A percentile compares a stretch with the other conserved stretches of the same genome.
Conservation (phyloP, 257 asterid species). For the Agastache rugosa region DNA sequence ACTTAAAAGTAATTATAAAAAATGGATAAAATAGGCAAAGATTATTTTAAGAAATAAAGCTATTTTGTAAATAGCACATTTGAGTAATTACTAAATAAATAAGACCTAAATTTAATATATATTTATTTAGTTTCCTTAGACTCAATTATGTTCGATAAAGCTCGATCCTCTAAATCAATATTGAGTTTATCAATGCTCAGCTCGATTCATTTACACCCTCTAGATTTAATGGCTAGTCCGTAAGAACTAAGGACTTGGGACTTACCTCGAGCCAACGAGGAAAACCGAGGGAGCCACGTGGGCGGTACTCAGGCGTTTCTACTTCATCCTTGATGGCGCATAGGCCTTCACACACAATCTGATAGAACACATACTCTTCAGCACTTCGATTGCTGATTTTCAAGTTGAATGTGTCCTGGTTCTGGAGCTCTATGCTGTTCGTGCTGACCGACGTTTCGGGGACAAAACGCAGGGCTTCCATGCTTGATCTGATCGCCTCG, state of each 20-base stretch:
- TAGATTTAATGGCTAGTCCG: background rate
- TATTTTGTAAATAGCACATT: no score
- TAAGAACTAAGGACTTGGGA: background rate
- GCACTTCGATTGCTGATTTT: constrained; percentile 72
- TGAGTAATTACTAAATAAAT: no score
- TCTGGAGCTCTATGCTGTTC: constrained; percentile 60
- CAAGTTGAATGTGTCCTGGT: constrained; percentile 69
- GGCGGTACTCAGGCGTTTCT: constrained; percentile 49
- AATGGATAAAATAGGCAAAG: no score
- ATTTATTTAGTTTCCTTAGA: no score
- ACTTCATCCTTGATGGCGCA: constrained; percentile 60
- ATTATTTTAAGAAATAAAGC: no score
- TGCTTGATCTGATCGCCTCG: constrained; percentile 51
- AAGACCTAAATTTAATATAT: no score
- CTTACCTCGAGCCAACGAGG: constrained; percentile 96
- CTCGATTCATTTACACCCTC: background rate
- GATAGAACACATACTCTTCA: constrained; percentile 60
- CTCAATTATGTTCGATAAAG: no score
- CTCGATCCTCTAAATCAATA: no score
- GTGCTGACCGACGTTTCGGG: constrained; percentile 68
- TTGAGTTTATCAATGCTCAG: background rate
- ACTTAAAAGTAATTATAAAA: no score
- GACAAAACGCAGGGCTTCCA: constrained; percentile 59
- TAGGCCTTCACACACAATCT: constrained; percentile 71
- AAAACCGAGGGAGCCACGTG: constrained; percentile 73